Base-by-base conservation (phyloP, 2,329 filamentous ascomycete genomes). In the Colletotrichum tropicale region DNA sequence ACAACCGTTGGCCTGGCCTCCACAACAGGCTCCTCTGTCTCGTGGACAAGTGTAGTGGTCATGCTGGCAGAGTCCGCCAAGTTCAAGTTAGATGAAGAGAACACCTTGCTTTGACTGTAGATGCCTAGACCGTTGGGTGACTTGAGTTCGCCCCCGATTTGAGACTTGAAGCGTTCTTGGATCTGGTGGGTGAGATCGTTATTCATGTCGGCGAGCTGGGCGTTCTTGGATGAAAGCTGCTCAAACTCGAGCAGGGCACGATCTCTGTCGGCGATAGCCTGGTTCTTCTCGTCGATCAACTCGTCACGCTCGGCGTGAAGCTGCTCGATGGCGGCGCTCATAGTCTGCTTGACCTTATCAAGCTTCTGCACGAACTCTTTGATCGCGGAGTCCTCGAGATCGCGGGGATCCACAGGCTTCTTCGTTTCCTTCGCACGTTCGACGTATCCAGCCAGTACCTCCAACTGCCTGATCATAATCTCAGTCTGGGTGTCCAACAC, bases 211-310 rank as follows among this genome's bases (percentile, higher is more conserved):
- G 95, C 94, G 76, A 99, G 90, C 86, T 98, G 96, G 1, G 95
- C 94, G 83, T 99, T 99, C 89, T 98, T 98, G 73, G 93, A 94
- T 13, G 95, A 98, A 60, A 99, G 88, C 81, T 98, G 95, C 86
- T 98, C 97, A 81, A 98, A 98, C 82, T 99, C 97, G 81, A 98
- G 92, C 80, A 98, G 93, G 16, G 95, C 96, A 82, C 97, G 95
- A 84, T 98, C 96, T 80, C 98, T 95, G 87, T 97, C 94, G 68
- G 94, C 93, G 52, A 94, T 92, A 28, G 98, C 91, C 80, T 93
- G 94, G 74, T 93, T 93, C 82, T 96, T 95, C 83, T 98, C 96
- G 71, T 98, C 95, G 1, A 96, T 87, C 15, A 98, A 86, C 78
- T 95, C 92, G 81, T 97, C 95, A 76, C 95, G 93, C 84, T 96